Base-by-base conservation (phyloP, 2,329 filamentous ascomycete species). In the Neofusicoccum laricinum region DNA sequence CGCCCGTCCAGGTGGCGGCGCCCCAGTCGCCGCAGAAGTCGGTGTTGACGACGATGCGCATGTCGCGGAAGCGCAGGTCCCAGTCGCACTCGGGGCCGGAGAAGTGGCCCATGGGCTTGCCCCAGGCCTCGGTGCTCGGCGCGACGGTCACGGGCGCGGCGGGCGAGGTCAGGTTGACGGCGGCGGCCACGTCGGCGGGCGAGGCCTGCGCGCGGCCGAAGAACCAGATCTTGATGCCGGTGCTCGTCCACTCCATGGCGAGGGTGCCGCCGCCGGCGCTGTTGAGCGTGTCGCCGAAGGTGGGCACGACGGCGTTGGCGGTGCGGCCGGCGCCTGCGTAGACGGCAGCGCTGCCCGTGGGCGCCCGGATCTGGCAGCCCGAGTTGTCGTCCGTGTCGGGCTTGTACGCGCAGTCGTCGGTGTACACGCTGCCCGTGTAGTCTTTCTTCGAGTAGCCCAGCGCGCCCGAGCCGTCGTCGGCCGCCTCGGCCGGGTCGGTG, bases 11-110 rank as follows among this genome's bases (percentile, higher is more conserved):
- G 49, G 88, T 70, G 2, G 76, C 74, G 25, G 70, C 70, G n/a
- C 82, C 82, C 82, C 83, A 85, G 49, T 81, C 78, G 43, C 84
- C 83, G 61, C 83, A 85, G 69, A 85, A 84, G 1, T 80, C 78
- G 0, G 77, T 81, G 69, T 85, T 78, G 62, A 85, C 77, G 38
- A 84, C 73, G 53, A 77, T 67, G 25, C 67, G 69, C 46, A 73
- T 66, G 38, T 73, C 68, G 30, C 67, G 66, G 67, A 78, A 77
- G 17, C 67, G 65, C 38, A 66, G 19, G 0, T 66, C 57, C 67
- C 95, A 90, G 63, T 76, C 71, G 64, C 76, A 78, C 7, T 61
- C 67, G 2, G 55, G 11, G 63, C 75, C 72, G n/a, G 80, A 76
- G 77, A 79, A 79, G 21, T 69, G 67, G n/a, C 73, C 76, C 12